Base-by-base conservation (phyloP, 345 rosid species). In the Pistacia integerrima region DNA sequence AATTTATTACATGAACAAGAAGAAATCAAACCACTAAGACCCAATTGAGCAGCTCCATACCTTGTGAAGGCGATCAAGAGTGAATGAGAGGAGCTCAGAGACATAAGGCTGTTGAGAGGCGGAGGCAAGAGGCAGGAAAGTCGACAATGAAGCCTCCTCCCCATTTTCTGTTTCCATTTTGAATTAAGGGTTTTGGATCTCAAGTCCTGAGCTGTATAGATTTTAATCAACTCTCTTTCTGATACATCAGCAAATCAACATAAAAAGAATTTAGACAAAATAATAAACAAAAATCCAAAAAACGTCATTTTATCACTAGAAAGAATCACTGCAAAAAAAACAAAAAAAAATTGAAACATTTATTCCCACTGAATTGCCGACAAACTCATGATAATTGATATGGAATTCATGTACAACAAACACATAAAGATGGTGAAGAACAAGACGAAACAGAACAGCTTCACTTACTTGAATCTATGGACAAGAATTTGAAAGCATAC, bases 61-160 rank as follows among this genome's bases (percentile, higher is more conserved):
- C 93, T 96, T 96, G 88, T 93, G 98, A 70, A 93, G 97, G 70
- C 98, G 97, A 83, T 95, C 99, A 80, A 93, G 99, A 82, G 99
- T 93, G 90, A 95, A 95, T 46, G 97, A 96, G 74, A 96, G 98
- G 74, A 96, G 97, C 88, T 96, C 99, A 66, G 97, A 93, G 56
- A 93, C 93, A 77, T 93, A 96, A 28, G 98, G 94, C 76, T 96
- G 99, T 77, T 93, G 97, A 76, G 97, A 81, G 76, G 83, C 88
- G 12, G 57, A 54, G 6, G 57, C 57, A 16, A 54, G 57, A 54
- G 57, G 57, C 7, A 54, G 57, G 18, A 54, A 0, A 54, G 57
- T 18, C n/a, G 18, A 54, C 57, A 54, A 78, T 68, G 78, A 54
- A n/a, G 35, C 67, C 33, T 85, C n/a, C 57, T 54, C 57, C 6